These are phyloP conservation scores for Salix brachista DNA, from an alignment of 345 rosid species.

Conservation along the genomic window DNA sequence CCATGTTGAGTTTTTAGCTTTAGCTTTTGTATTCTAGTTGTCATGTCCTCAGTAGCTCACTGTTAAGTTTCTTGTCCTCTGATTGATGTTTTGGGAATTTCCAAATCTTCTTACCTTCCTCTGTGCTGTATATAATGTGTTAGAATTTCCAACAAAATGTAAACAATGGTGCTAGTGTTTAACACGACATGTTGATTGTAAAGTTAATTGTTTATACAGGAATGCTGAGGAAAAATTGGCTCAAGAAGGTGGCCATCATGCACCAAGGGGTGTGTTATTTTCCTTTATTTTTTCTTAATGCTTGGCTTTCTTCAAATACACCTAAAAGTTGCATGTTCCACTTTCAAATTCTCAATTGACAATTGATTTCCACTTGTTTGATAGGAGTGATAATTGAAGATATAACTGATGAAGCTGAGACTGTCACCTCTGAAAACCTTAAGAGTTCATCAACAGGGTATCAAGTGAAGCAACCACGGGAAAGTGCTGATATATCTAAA, in stretches of 20 bases:
- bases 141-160: neutral
- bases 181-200: neutral
- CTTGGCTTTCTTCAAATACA: neutral
- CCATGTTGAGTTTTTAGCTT: neutral
- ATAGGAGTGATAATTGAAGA: slow-evolving; percentile 73
- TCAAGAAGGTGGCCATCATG: slow-evolving; percentile 47
- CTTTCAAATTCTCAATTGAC: neutral
- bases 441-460: slow-evolving; percentile 26
- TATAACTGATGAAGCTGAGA: slow-evolving; percentile 53
- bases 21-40: neutral
- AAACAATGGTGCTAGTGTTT: neutral
- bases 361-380: slow-evolving; percentile 8
- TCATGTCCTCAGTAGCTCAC: neutral
- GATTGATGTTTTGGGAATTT: neutral
- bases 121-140: neutral
- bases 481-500: slow-evolving; percentile 14
- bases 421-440: slow-evolving; percentile 33
- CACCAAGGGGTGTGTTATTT: slow-evolving; percentile 43
- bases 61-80: neutral
- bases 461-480: slow-evolving; percentile 29
- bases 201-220: slow-evolving; percentile 6
- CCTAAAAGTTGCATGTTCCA: neutral
- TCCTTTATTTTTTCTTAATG: slow-evolving; percentile 6
- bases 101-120: neutral
- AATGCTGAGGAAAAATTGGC: slow-evolving; percentile 31